phyloP scores from a whole-genome alignment of 495 filamentous ascomycete genomes.

The Articulospora tetracladia region DNA sequence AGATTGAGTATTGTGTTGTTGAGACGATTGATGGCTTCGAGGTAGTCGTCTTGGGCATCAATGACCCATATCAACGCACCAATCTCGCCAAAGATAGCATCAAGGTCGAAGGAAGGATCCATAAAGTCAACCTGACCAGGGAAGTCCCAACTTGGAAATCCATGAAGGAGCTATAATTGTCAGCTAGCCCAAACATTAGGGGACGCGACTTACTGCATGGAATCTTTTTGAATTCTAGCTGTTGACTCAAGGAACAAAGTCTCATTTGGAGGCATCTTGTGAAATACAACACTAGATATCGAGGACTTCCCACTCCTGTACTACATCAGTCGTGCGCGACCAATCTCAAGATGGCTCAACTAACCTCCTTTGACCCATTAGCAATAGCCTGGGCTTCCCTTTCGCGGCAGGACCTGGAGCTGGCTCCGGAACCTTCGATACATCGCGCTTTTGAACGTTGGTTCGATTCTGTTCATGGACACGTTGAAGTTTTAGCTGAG shows the following conservation, averaged over 20 bases:
- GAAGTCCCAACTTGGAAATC: slow-evolving; percentile 99
- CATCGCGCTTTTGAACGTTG: slow-evolving; percentile 33
- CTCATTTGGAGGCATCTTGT: slow-evolving; percentile 92
- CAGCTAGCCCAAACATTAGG: slow-evolving; percentile 10
- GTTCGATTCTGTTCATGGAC: slow-evolving; percentile 52
- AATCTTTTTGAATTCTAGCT: slow-evolving; percentile 85
- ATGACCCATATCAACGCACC: slow-evolving; percentile 98
- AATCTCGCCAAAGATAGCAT: slow-evolving; percentile 87
- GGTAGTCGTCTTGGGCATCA: slow-evolving; percentile 94
- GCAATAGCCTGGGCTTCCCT: slow-evolving; percentile 77
- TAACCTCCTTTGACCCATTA: slow-evolving; percentile 96
- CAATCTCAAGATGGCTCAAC: neutral
- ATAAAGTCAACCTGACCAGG: slow-evolving; percentile 89
- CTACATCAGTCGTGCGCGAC: slow-evolving; percentile 25
- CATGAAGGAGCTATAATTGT: slow-evolving; percentile 79
- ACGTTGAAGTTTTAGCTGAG: slow-evolving; percentile 51
- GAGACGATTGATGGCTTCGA: slow-evolving; percentile 81
- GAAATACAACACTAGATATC: slow-evolving; percentile 95
- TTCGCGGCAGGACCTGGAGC: slow-evolving; percentile 37
- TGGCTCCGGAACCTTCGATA: slow-evolving; percentile 35
- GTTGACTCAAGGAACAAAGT: slow-evolving; percentile 94
- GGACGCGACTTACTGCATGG: slow-evolving; percentile 62
- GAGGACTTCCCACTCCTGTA: slow-evolving; percentile 93
- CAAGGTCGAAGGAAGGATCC: slow-evolving; percentile 80
- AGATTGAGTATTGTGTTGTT: slow-evolving; percentile 84